Conservation (phyloP, 768 basidiomycete species). For the Pisolithus orientalis region DNA sequence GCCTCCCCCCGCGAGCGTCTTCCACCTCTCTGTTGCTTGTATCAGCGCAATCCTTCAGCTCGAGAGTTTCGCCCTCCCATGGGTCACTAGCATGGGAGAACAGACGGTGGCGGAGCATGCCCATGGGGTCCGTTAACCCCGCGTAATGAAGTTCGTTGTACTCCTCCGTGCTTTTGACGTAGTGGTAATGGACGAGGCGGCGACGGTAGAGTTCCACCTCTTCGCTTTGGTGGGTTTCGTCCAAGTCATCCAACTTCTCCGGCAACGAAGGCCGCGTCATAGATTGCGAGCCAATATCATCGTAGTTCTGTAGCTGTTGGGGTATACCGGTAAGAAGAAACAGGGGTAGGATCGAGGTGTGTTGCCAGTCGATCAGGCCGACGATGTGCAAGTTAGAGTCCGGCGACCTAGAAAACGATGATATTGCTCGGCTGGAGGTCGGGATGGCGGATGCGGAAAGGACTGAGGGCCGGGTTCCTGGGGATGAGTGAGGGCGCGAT, state of each 20-base stretch:
- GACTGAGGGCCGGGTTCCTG: constrained; percentile 29
- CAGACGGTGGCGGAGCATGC: constrained; percentile 34
- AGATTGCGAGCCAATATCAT: constrained; percentile 33
- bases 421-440: constrained; percentile 40
- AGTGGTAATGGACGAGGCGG: constrained; percentile 47
- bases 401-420: constrained; percentile 39
- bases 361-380: constrained; percentile 50
- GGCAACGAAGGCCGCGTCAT: constrained; percentile 39
- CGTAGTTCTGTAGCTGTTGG: constrained; percentile 39
- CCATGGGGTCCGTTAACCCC: constrained; percentile 33
- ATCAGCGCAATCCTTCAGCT: constrained; percentile 42
- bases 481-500: constrained; percentile 33
- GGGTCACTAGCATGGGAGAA: constrained; percentile 37
- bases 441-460: constrained; percentile 46
- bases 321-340: constrained; percentile 47
- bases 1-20: constrained; percentile 32
- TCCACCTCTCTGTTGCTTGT: constrained; percentile 37
- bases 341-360: constrained; percentile 44
- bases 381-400: constrained; percentile 36
- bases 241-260: constrained; percentile 35
- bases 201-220: constrained; percentile 34
- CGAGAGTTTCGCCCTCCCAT: constrained; percentile 48
- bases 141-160: constrained; percentile 39
- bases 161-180: constrained; percentile 37
- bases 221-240: constrained; percentile 27